Evolutionary conservation across 148 eudicot genomes (phyloP).

Genomic region (Chenopodium berlandieri): DNA sequence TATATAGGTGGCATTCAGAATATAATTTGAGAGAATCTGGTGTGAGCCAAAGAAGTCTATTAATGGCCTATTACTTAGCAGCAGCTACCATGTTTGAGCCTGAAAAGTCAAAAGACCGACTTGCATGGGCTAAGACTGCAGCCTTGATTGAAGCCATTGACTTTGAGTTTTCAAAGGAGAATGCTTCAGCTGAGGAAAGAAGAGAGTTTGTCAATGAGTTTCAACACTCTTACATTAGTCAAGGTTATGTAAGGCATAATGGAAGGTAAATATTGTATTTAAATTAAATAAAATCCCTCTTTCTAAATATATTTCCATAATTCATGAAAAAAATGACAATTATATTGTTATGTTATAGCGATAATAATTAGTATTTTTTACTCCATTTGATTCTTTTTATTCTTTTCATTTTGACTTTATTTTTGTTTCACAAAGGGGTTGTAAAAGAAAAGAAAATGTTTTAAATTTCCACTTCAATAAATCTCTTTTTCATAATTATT

Average conservation of each 20-base stretch:
- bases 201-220: conserved; percentile 46
- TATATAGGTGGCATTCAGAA: conserved; percentile 60
- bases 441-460: no score
- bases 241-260: conserved; percentile 16
- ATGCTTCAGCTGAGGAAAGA: conserved; percentile 32
- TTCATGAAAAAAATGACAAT: no score
- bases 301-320: not conserved
- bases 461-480: no score
- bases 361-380: no score
- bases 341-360: no score
- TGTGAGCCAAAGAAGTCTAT: conserved; percentile 45
- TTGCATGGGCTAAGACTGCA: conserved; percentile 79
- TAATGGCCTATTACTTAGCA: conserved; percentile 54
- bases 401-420: no score
- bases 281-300: not conserved
- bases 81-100: conserved; percentile 70
- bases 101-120: conserved; percentile 52
- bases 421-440: no score
- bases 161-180: conserved; percentile 33
- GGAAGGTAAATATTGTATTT: conserved; percentile 33
- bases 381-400: no score
- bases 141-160: conserved; percentile 49
- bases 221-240: conserved; percentile 21
- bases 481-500: no score
- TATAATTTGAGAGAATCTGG: conserved; percentile 42